Evolutionary conservation across 148 eudicot genomes (phyloP), one percentile per base, ranked within the genome.

Genomic region (Suaeda aralocaspica): DNA sequence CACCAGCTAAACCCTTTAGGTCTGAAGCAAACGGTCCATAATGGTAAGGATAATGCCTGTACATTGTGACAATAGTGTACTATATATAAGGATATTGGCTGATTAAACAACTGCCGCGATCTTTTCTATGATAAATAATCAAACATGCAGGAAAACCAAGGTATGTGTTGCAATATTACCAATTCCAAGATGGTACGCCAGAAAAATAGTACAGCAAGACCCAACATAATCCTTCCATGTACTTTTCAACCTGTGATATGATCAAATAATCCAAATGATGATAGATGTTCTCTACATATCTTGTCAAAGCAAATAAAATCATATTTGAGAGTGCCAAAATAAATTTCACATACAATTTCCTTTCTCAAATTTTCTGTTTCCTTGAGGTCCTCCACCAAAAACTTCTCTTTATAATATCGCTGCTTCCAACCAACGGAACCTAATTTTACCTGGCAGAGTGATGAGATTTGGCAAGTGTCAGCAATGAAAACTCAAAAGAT

Each of bases 161-260:
- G 25, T 48, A 14, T 63, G 45, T 31, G 10, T 2, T 45, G n/a
- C 9, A 48, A 59, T 48, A 69, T 72, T 80, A 90, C 98, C 98
- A 90, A 45, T 88, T 66, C 92, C 96, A 92, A 55, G 98, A 90
- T 60, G 92, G 89, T 77, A 90, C 85, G 5, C 90, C 96, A 77
- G 89, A 89, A 79, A 80, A 92, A 64, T 92, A 92, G 71, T 92
- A 92, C 71, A 85, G 88, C 89, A 92, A 82, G 70, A 92, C 98
- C 98, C 98, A 92, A 73, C 98, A 92, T 46, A 92, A 39, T 52
- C 98, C 96, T 85, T 92, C 98, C 4, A 84, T 80, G 71, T 90
- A 92, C 60, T 79, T 85, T 57, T 68, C 21, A 34, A 88, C 96
- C 98, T 90, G 82, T n/a, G n/a, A n/a, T n/a, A n/a, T 67, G 77